These are phyloP conservation scores for Apophysomyces variabilis DNA, from an alignment of 371 early-diverging fungal genomes.

Conservation along the genomic window DNA sequence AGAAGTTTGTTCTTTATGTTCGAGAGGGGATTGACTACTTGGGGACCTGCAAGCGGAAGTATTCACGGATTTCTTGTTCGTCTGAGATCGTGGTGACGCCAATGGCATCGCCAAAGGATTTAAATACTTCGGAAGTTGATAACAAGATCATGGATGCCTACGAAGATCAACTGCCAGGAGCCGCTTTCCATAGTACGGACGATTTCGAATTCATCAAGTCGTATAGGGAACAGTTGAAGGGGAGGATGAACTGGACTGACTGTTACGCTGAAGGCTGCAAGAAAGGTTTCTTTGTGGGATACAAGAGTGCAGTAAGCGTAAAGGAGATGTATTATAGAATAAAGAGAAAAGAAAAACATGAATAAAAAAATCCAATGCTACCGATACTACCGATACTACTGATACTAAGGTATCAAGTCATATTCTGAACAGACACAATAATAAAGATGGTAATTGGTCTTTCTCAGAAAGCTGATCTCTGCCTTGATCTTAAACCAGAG, in stretches of 20 bases:
- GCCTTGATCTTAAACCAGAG: neutral
- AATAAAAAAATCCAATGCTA: neutral
- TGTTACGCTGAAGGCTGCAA: slow-evolving; percentile 1
- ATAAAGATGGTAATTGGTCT: neutral
- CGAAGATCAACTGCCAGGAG: neutral
- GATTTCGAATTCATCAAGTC: slow-evolving; percentile 1
- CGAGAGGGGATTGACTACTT: neutral
- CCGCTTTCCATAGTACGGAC: neutral
- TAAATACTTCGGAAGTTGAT: neutral
- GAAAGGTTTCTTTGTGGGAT: neutral
- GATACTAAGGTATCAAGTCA: neutral
- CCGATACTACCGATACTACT: neutral
- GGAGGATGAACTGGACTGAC: neutral
- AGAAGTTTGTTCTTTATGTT: slow-evolving; percentile 2
- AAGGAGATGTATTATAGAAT: neutral
- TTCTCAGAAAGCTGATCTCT: slow-evolving; percentile 5
- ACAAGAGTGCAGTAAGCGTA: neutral
- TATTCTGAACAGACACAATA: neutral
- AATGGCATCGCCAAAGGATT: neutral
- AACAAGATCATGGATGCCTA: neutral
- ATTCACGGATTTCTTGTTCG: neutral
- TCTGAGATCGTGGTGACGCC: neutral
- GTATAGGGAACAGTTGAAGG: slow-evolving; percentile 2
- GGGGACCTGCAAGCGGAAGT: neutral
- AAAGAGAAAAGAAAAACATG: neutral